Base-by-base conservation (phyloP, 352 stramenopile genomes). In the Phytophthora agathidicida region DNA sequence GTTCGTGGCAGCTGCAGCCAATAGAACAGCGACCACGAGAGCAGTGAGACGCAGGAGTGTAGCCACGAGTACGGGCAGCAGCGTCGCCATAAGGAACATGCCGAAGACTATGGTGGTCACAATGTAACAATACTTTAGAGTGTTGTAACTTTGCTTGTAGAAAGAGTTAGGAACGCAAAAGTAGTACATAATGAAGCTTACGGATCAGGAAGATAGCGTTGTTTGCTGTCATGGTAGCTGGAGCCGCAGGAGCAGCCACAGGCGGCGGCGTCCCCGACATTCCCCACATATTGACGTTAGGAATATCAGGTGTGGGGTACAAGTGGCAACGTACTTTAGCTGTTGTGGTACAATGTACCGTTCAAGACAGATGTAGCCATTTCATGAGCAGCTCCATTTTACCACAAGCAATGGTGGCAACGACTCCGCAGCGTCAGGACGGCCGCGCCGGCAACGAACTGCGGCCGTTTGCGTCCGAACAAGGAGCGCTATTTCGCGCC, bases 361-460 rank as follows among this genome's bases (percentile, higher is more conserved):
- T 16, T n/a, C n/a, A 8, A 26, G 26, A 23, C 17, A n/a, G n/a
- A 36, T 49, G 35, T 48, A 42, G 36, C 27, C 43, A 57, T n/a
- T 46, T 16, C 11, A 13, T 16, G 38, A 51, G 20, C 48, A 57
- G 47, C n/a, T 49, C 26, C 26, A 46, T 54, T 46, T 7, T 23
- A 8, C 14, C 11, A 54, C 23, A 71, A 65, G 51, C 46, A 68
- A 83, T 86, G 73, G 66, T 76, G 62, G 53, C 67, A 14, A 66
- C 58, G 58, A 72, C 41, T 56, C 28, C 16, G 22, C 69, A 76
- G 56, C 80, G 80, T 28, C 73, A 79, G 17, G 83, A 94, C 43
- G 85, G 85, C 55, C 83, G 85, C 47, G 62, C 64, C 20, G 69
- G 80, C 53, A 92, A 94, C 68, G 85, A 94, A 53, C 65, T 94